Percentiles rank a stretch among this genome's conserved stretches.
phyloP scores from a whole-genome alignment of 345 rosid genomes.

The Chamaenerion angustifolium region DNA sequence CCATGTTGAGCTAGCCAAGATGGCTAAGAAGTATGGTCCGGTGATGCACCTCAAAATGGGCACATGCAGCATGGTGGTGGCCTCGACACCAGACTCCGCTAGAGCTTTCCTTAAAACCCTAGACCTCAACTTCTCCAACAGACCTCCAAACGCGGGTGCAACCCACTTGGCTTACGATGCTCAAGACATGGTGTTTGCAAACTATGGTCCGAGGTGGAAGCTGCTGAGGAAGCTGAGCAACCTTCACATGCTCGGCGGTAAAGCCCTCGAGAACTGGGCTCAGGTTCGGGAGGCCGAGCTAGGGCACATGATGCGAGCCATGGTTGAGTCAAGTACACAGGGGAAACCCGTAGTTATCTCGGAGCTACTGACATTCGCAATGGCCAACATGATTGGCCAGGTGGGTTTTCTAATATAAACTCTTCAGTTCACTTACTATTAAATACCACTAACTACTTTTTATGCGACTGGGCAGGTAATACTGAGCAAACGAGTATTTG shows the following conservation, averaged over 20 bases:
- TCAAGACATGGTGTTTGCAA: slow-evolving; percentile 49
- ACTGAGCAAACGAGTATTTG: slow-evolving; percentile 34
- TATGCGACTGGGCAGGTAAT: slow-evolving; percentile 7
- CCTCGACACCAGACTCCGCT: slow-evolving; percentile 36
- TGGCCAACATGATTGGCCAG: slow-evolving; percentile 50
- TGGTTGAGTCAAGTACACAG: slow-evolving; percentile 21
- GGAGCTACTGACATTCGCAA: slow-evolving; percentile 28
- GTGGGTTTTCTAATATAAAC: too few relatives aligned
- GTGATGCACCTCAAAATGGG: slow-evolving; percentile 37
- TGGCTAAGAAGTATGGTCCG: slow-evolving; percentile 40
- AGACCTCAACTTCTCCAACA: slow-evolving; percentile 40
- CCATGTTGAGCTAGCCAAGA: slow-evolving; percentile 26
- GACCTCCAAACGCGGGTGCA: slow-evolving; percentile 42
- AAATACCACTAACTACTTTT: too few relatives aligned
- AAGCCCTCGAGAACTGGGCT: slow-evolving; percentile 37
- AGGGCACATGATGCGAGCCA: slow-evolving; percentile 31
- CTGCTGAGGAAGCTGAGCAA: slow-evolving; percentile 35
- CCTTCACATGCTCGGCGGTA: slow-evolving; percentile 43
- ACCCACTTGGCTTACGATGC: slow-evolving; percentile 34
- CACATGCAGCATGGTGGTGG: slow-evolving; percentile 32
- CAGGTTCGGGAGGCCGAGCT: slow-evolving; percentile 19
- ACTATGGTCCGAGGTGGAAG: slow-evolving; percentile 40
- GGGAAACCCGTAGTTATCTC: slow-evolving; percentile 27
- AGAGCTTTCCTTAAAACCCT: slow-evolving; percentile 36
- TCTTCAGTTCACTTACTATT: too few relatives aligned